Percentiles rank a stretch among this genome's conserved stretches.
Conservation (phyloP, 805 yeast species). For the Myxozyma nipponensis region DNA sequence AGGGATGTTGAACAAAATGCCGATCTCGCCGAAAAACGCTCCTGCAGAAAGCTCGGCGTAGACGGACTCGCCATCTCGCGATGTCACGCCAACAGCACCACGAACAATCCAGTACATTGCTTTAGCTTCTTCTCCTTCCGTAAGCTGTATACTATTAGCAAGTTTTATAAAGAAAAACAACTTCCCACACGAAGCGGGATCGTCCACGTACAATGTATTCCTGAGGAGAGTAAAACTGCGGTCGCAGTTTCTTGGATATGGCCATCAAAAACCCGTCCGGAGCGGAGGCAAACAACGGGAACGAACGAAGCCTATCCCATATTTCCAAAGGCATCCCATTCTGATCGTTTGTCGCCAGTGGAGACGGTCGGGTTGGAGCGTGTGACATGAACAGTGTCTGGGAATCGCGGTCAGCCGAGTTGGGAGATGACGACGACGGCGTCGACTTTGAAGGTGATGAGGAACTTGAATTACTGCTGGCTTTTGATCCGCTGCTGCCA, state of each 20-base stretch:
- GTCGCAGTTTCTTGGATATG: constrained; percentile 53
- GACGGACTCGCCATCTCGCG: constrained; percentile 71
- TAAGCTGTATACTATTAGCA: constrained; percentile 34
- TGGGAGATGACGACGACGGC: neutral
- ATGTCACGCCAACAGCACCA: constrained; percentile 72
- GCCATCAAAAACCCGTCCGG: constrained; percentile 61
- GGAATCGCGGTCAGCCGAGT: neutral
- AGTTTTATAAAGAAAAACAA: neutral
- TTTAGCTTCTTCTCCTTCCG: constrained; percentile 66
- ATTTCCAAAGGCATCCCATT: constrained; percentile 49
- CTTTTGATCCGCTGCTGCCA: neutral
- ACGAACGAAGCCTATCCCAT: constrained; percentile 51
- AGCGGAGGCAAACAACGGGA: constrained; percentile 63
- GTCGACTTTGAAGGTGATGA: neutral
- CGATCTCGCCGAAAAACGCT: constrained; percentile 74
- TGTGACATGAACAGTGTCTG: constrained; percentile 11
- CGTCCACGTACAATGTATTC: constrained; percentile 50
- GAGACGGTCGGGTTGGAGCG: constrained; percentile 29
- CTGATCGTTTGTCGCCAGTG: constrained; percentile 25
- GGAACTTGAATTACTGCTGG: too few relatives aligned
- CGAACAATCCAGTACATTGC: constrained; percentile 78
- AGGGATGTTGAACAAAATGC: constrained; percentile 69
- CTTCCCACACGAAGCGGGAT: too few relatives aligned
- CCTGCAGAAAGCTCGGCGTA: constrained; percentile 70
- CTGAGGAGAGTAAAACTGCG: constrained; percentile 63